phyloP scores from a whole-genome alignment of 2,329 filamentous ascomycete species.

The Trichoderma lentiforme region DNA sequence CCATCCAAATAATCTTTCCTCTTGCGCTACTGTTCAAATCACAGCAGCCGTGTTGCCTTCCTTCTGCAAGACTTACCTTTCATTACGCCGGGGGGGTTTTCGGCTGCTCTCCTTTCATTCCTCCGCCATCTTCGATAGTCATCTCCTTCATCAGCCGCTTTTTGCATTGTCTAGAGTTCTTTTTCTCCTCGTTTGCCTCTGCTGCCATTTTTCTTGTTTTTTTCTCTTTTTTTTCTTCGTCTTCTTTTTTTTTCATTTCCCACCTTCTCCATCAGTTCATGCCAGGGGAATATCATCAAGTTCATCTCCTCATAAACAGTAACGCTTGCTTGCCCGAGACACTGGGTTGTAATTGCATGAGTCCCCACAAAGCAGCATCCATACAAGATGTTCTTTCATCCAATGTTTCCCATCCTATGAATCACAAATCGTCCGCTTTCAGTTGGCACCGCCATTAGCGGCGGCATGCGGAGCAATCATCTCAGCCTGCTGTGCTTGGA shows the following conservation, averaged over 20 bases:
- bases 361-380: neutral
- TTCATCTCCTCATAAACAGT: slow-evolving; percentile 17
- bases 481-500: slow-evolving; percentile 25
- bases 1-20: slow-evolving; percentile 11
- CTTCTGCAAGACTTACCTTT: slow-evolving; percentile 8
- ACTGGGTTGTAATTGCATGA: neutral
- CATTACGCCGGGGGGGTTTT: neutral
- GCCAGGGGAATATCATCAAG: slow-evolving; percentile 16
- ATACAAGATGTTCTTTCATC: slow-evolving; percentile 1
- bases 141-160: neutral
- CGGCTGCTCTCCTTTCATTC: neutral
- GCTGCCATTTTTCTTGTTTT: neutral
- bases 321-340: slow-evolving; percentile 1
- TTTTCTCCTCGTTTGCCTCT: neutral
- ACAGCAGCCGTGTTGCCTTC: neutral
- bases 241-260: neutral
- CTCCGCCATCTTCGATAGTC: neutral
- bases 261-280: neutral
- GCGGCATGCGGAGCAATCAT: neutral
- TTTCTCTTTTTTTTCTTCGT: neutral
- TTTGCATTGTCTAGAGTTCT: slow-evolving; percentile 17
- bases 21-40: neutral
- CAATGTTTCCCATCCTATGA: neutral
- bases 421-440: neutral
- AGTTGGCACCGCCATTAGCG: slow-evolving; percentile 19